Conservation (phyloP, 2,329 filamentous ascomycete species). For the Fusarium irregulare region DNA sequence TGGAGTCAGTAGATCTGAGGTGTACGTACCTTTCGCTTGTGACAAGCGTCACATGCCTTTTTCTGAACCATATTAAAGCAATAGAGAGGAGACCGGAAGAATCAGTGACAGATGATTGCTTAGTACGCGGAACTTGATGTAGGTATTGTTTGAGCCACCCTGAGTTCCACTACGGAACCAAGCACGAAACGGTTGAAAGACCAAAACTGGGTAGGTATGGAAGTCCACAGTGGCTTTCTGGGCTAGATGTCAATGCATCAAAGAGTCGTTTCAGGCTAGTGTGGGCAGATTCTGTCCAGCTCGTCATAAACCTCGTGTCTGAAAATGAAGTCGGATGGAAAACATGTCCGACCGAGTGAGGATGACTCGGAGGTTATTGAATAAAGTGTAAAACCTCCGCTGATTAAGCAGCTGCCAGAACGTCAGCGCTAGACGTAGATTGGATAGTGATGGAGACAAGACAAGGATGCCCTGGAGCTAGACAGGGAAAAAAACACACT, state of each 20-base stretch:
- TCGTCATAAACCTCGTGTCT: background rate
- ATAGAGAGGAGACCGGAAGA: background rate
- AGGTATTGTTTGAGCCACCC: background rate
- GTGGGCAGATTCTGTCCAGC: background rate
- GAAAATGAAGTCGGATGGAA: conserved; percentile 11
- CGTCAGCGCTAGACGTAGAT: background rate
- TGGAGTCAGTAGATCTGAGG: background rate
- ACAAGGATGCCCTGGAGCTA: background rate
- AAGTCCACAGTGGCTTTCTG: background rate
- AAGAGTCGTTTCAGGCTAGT: background rate
- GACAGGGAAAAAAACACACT: background rate
- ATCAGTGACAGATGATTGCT: background rate
- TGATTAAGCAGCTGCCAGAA: conserved; percentile 19
- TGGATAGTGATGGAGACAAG: background rate
- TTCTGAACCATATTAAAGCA: conserved; percentile 24
- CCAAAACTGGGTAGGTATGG: background rate
- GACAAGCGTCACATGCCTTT: conserved; percentile 41
- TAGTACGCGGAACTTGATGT: background rate
- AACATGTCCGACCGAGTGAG: conserved; percentile 3
- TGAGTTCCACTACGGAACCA: background rate
- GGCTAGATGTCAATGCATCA: background rate
- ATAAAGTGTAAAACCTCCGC: conserved; percentile 6
- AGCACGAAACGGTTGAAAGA: background rate
- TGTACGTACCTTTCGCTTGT: conserved; percentile 41
- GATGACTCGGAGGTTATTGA: conserved; percentile 10